Evolutionary conservation across 768 basidiomycete species (phyloP).

Genomic region (Basidioascus undulatus): DNA sequence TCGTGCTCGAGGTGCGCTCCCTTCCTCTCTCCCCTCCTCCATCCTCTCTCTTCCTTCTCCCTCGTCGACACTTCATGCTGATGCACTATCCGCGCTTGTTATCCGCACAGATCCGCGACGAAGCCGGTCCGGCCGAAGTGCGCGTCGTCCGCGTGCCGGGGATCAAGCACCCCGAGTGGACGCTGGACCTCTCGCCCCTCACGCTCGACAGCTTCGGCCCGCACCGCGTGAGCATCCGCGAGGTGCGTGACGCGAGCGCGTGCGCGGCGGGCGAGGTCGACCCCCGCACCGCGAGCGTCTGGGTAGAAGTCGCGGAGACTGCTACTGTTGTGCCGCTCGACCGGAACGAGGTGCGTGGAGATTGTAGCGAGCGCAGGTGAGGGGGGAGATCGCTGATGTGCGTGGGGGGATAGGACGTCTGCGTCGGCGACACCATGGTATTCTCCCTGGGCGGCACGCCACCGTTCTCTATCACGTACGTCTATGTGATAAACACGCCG

Average conservation of each 20-base stretch:
- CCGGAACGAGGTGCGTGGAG: constrained; percentile 32
- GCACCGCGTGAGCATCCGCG: constrained; percentile 53
- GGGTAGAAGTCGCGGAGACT: constrained; percentile 89
- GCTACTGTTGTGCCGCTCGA: constrained; percentile 75
- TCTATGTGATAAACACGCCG: background rate
- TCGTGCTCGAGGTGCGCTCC: constrained; percentile 35
- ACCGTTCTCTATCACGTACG: constrained; percentile 71
- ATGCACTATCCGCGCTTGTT: too few relatives aligned
- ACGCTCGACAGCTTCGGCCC: constrained; percentile 54
- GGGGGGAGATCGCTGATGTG: too few relatives aligned
- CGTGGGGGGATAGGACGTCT: too few relatives aligned
- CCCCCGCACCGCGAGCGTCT: constrained; percentile 34
- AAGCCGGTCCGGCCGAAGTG: constrained; percentile 47
- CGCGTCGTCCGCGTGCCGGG: constrained; percentile 30
- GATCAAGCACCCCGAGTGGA: constrained; percentile 35
- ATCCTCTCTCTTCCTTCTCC: too few relatives aligned
- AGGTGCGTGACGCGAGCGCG: constrained; percentile 50
- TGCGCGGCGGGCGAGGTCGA: constrained; percentile 54
- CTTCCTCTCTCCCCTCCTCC: too few relatives aligned
- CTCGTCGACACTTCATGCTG: too few relatives aligned
- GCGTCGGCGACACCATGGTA: constrained; percentile 68
- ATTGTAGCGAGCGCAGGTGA: too few relatives aligned
- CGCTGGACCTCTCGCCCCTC: constrained; percentile 39
- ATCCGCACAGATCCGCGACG: too few relatives aligned
- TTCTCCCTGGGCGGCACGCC: constrained; percentile 86